Percentiles rank a stretch among this genome's conserved stretches.
phyloP scores from a whole-genome alignment of 768 basidiomycete genomes.

The Chalciporus chontae region DNA sequence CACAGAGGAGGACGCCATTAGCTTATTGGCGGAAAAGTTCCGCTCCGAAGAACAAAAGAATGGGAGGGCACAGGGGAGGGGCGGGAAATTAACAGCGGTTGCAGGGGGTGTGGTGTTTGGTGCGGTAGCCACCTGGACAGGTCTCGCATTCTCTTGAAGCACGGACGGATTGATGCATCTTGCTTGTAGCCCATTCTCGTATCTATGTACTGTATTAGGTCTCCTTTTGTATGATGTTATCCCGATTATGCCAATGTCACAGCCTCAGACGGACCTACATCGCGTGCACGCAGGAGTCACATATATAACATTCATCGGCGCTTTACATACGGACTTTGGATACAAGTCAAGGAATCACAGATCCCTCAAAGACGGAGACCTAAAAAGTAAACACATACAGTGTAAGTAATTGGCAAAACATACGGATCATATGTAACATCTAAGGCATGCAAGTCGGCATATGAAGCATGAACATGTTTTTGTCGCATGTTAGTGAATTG shows the following conservation, averaged over 20 bases:
- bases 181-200: not conserved
- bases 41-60: slow-evolving; percentile 30
- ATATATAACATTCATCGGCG: not conserved
- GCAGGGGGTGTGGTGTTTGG: slow-evolving; percentile 61
- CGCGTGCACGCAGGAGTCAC: not conserved
- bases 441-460: not conserved
- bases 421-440: not conserved
- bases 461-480: not conserved
- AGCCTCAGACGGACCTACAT: not conserved
- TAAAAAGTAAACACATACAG: not conserved
- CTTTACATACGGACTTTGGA: no score
- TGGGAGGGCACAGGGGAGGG: slow-evolving; percentile 13
- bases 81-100: slow-evolving; percentile 38
- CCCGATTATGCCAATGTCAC: not conserved
- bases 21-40: slow-evolving; percentile 28
- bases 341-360: not conserved
- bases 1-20: slow-evolving; percentile 44
- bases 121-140: slow-evolving; percentile 57
- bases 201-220: not conserved
- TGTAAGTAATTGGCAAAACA: not conserved
- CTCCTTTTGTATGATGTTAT: not conserved
- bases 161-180: not conserved
- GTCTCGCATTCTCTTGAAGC: slow-evolving; percentile 49
- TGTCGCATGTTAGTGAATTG: slow-evolving; percentile 3
- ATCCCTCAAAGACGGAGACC: not conserved